These are phyloP conservation scores for Annulohypoxylon moriforme DNA, from an alignment of 495 filamentous ascomycete species.

Conservation along the genomic window DNA sequence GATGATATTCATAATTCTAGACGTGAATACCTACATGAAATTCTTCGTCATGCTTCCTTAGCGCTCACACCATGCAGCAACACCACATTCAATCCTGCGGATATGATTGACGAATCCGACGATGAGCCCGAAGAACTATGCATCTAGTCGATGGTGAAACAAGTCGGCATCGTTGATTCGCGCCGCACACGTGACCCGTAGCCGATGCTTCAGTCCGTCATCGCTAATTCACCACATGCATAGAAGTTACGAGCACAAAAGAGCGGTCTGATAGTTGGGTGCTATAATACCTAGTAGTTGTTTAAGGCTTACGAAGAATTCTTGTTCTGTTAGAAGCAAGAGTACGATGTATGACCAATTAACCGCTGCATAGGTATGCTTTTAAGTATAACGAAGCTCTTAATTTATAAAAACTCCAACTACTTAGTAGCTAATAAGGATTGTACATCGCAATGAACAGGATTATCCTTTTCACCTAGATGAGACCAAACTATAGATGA, in stretches of 20 bases:
- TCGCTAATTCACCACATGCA: conserved; percentile 18
- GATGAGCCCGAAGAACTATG: conserved; percentile 38
- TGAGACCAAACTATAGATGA: background rate
- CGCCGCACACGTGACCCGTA: conserved; percentile 35
- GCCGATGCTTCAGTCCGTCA: conserved; percentile 42
- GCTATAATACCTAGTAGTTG: background rate
- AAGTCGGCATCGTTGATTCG: conserved; percentile 39
- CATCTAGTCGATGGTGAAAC: conserved; percentile 44
- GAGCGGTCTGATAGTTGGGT: conserved; percentile 31
- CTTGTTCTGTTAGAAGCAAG: conserved; percentile 6
- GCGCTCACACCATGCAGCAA: conserved; percentile 43
- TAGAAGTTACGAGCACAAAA: conserved; percentile 27
- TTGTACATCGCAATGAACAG: background rate
- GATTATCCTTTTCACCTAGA: background rate
- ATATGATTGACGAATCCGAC: conserved; percentile 40
- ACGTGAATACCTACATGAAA: background rate
- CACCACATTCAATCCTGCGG: conserved; percentile 35
- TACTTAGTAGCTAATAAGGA: background rate
- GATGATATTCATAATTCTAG: background rate
- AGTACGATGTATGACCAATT: too few relatives aligned
- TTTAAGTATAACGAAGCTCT: background rate
- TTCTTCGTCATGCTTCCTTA: conserved; percentile 37
- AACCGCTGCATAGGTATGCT: too few relatives aligned
- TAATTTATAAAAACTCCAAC: background rate
- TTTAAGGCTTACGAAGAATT: background rate